Base-by-base conservation (phyloP, 108 stramenopile species). In the Schizochytrium sp. region DNA sequence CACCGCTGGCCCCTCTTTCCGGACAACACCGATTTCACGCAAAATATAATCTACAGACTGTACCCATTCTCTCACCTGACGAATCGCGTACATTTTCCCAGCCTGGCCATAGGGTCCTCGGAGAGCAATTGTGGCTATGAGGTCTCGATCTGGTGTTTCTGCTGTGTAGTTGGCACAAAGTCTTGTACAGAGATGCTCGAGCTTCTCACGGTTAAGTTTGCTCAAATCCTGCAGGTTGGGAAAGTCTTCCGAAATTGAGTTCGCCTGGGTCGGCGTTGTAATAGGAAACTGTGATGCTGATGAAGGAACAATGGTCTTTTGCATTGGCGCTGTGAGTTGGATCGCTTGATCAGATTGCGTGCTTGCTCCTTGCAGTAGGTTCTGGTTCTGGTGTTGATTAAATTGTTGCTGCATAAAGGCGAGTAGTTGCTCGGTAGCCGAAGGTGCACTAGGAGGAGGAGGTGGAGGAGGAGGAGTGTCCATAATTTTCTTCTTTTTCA, bases 41-140 rank as follows among this genome's bases (percentile, higher is more conserved):
- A 83, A 53, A n/a, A 83, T 47, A 83, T n/a, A 83, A 28, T 83
- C 76, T 53, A 55, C 76, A 53, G 50, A 55, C 15, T 55, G 47
- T 10, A 83, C 53, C 28, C 19, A 40, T 5, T 83, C 76, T 17
- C 76, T 47, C n/a, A 83, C n/a, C 53, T 83, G 8, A 13, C 53
- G 47, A 5, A 83, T 40, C 28, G 50, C 76, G 53, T 83, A 28
- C 76, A 55, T 83, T 53, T 83, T 83, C 2, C 76, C 76, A 28
- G 8, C 28, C 76, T 49, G 10, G 76, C 76, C 76, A 40, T 55
- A 83, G 42, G 64, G 64, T 5, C 76, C 76, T 2, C 53, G 47
- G 50, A 83, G 53, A n/a, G 76, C 76, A 40, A 83, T 10, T n/a
- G 55, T n/a, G 8, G 76, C 76, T 5, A 83, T 2, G 50, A 83